A percentile compares a stretch with the other conserved stretches of the same genome.
Conservation (phyloP, 2,329 filamentous ascomycete genomes). For the Microdochium nivale region DNA sequence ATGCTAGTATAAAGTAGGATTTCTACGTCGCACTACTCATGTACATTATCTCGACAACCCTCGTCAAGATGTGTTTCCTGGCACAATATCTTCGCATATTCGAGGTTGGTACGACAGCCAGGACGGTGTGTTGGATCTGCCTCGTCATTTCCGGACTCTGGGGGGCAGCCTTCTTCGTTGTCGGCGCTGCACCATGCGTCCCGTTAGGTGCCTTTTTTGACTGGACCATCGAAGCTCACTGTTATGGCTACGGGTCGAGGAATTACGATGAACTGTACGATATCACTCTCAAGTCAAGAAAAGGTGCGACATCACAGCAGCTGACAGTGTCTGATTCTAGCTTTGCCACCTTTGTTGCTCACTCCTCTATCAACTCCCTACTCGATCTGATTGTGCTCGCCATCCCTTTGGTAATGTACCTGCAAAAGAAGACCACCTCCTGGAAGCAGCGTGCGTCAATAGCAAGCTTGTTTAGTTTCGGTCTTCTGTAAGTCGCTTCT, state of each 20-base stretch:
- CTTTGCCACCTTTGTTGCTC: background rate
- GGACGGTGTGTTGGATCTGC: constrained; percentile 14
- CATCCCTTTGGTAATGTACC: background rate
- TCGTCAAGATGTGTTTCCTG: constrained; percentile 27
- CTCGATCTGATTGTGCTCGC: background rate
- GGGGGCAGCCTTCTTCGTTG: constrained; percentile 18
- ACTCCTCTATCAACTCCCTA: background rate
- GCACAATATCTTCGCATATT: constrained; percentile 27
- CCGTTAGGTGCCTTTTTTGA: constrained; percentile 22
- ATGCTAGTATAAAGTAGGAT: constrained; percentile 9
- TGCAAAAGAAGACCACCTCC: background rate
- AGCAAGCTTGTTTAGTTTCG: background rate
- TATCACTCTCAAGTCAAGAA: background rate
- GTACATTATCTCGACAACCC: constrained; percentile 23
- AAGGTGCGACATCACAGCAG: background rate
- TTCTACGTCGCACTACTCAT: constrained; percentile 22
- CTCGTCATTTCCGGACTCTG: constrained; percentile 10
- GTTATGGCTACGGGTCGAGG: constrained; percentile 17
- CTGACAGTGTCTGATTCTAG: background rate
- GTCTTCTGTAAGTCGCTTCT: background rate
- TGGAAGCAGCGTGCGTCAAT: background rate
- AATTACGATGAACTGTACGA: background rate
- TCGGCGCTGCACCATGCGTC: constrained; percentile 21
- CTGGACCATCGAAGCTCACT: constrained; percentile 7
- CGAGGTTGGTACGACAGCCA: constrained; percentile 6